Conservation (phyloP, 148 eudicot genomes). For the Agrostemma githago region DNA sequence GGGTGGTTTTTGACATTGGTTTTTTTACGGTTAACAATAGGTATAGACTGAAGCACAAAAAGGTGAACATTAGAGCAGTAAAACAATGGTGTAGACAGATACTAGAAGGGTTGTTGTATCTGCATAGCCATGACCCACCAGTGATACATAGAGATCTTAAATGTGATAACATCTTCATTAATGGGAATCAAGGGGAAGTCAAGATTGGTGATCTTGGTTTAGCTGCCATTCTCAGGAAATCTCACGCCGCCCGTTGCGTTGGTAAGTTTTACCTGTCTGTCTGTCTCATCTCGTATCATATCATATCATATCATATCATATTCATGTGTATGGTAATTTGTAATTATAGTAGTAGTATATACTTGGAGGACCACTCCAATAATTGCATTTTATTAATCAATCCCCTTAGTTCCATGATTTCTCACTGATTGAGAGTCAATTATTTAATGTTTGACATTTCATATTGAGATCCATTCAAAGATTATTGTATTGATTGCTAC, state of each 20-base stretch:
- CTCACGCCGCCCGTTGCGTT: slow-evolving; percentile 39
- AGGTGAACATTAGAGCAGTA: slow-evolving; percentile 42
- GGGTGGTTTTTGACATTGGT: slow-evolving; percentile 9
- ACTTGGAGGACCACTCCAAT: slow-evolving; percentile 11
- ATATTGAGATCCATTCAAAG: not conserved
- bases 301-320: no score
- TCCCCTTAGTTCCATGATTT: slow-evolving; percentile 17
- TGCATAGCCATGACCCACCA: slow-evolving; percentile 38
- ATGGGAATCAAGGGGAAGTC: slow-evolving; percentile 46
- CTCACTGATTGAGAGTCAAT: slow-evolving; percentile 14
- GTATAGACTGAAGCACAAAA: slow-evolving; percentile 42
- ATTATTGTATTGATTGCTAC: slow-evolving; percentile 18
- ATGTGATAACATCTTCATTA: slow-evolving; percentile 41
- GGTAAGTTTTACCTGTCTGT: slow-evolving; percentile 29
- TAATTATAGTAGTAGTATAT: not conserved
- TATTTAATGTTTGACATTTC: slow-evolving; percentile 11
- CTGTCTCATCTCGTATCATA: no score
- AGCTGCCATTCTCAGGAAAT: slow-evolving; percentile 38
- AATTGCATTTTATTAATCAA: slow-evolving; percentile 13
- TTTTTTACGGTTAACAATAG: slow-evolving; percentile 16
- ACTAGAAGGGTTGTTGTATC: slow-evolving; percentile 32
- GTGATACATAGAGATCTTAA: slow-evolving; percentile 45
- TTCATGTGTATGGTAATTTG: not conserved
- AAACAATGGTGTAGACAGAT: slow-evolving; percentile 50
- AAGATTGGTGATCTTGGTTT: slow-evolving; percentile 46